Evolutionary conservation across 2,329 filamentous ascomycete species (phyloP).

Genomic region (Arthroderma sp.): DNA sequence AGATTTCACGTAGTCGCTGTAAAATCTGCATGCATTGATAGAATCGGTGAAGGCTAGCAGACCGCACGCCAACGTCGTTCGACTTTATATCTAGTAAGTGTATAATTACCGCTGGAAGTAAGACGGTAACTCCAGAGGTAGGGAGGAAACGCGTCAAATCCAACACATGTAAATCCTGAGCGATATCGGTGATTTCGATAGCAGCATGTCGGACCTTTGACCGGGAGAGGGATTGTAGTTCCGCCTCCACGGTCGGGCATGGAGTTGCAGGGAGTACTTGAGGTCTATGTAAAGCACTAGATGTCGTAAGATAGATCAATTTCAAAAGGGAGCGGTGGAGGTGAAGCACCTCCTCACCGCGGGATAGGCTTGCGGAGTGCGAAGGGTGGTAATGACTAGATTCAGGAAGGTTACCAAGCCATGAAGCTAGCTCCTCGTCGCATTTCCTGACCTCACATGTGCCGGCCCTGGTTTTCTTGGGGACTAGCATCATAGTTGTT

Average conservation of each 20-base stretch:
- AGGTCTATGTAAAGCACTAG: constrained; percentile 80
- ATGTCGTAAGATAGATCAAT: constrained; percentile 85
- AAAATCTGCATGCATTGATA: constrained; percentile 87
- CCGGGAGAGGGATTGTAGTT: constrained; percentile 70
- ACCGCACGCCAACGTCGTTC: constrained; percentile 55
- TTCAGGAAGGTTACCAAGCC: constrained; percentile 58
- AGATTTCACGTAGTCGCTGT: constrained; percentile 74
- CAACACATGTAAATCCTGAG: constrained; percentile 58
- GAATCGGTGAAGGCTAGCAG: constrained; percentile 66
- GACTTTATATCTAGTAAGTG: constrained; percentile 88
- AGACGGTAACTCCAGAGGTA: constrained; percentile 79
- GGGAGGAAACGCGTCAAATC: constrained; percentile 69
- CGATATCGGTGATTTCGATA: constrained; percentile 72
- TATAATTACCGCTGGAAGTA: constrained; percentile 85
- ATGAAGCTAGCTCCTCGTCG: constrained; percentile 64
- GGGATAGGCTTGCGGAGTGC: constrained; percentile 43
- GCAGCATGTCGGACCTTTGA: constrained; percentile 73
- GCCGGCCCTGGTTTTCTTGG: constrained; percentile 76
- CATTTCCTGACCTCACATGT: constrained; percentile 65
- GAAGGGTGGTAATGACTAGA: constrained; percentile 57
- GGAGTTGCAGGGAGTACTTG: constrained; percentile 72
- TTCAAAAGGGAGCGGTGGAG: constrained; percentile 77
- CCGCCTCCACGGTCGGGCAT: constrained; percentile 41
- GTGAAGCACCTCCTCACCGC: constrained; percentile 38
- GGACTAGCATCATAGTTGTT: constrained; percentile 76